Evolutionary conservation across 2,329 filamentous ascomycete genomes (phyloP).

Genomic region (Arthrobotrys entomopaga): DNA sequence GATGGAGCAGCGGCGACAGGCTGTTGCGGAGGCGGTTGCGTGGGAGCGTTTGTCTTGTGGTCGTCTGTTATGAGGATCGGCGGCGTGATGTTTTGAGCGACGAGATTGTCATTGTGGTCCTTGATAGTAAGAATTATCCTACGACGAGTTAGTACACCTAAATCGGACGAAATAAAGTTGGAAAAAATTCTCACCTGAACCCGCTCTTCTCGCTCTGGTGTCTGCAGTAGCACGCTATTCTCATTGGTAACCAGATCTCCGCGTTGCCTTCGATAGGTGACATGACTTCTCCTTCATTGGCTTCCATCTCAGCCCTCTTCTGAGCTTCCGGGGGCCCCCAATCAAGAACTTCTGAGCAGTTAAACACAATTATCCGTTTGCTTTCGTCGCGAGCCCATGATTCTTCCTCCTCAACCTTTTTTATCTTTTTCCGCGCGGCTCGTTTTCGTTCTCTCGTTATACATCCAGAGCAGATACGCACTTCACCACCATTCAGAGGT

Average conservation of each 20-base stretch:
- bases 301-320: conserved; percentile 54
- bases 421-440: conserved; percentile 89
- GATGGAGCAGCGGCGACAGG: conserved; percentile 33
- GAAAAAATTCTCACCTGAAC: conserved; percentile 69
- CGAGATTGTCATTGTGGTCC: conserved; percentile 77
- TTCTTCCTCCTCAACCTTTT: conserved; percentile 91
- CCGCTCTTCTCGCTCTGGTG: conserved; percentile 94
- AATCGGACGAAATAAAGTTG: conserved; percentile 58
- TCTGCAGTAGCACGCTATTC: conserved; percentile 95
- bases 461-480: conserved; percentile 90
- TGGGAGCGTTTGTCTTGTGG: conserved; percentile 76
- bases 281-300: conserved; percentile 70
- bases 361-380: conserved; percentile 87
- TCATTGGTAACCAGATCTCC: conserved; percentile 72
- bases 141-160: conserved; percentile 55
- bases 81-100: conserved; percentile 85
- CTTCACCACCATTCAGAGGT: conserved; percentile 88
- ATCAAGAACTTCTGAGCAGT: conserved; percentile 85
- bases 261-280: conserved; percentile 45
- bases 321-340: conserved; percentile 70
- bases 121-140: conserved; percentile 93
- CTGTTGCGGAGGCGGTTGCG: conserved; percentile 60
- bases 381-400: conserved; percentile 83
- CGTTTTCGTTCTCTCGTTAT: conserved; percentile 91
- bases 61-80: conserved; percentile 98